Evolutionary conservation across 257 asterid genomes (phyloP).

Genomic region (Eustoma russellianum): DNA sequence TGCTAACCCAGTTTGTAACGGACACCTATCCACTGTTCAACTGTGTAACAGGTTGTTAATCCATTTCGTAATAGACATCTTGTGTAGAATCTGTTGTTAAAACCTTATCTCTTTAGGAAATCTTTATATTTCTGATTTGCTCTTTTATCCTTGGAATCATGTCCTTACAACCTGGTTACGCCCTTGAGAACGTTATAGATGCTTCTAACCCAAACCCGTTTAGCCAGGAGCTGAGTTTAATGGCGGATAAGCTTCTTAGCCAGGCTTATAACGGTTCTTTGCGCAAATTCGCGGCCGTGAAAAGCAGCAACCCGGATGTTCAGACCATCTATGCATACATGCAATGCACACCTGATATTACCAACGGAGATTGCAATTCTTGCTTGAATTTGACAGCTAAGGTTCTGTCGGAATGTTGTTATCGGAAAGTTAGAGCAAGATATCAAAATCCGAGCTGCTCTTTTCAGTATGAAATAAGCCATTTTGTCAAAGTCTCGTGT

Average conservation of each 20-base stretch:
- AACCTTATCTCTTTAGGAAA: no score
- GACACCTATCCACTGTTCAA: no score
- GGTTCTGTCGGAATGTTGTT: not conserved
- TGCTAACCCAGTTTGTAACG: no score
- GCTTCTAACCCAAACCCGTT: not conserved
- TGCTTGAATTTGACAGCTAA: constrained; percentile 10
- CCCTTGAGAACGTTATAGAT: no score
- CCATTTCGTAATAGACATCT: no score
- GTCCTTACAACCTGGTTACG: rapidly evolving
- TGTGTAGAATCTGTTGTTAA: no score
- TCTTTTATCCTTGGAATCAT: no score
- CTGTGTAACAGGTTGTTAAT: no score
- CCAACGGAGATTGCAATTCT: constrained; percentile 2
- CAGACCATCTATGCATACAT: constrained; percentile 5
- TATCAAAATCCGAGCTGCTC: constrained; percentile 6
- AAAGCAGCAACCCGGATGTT: not conserved
- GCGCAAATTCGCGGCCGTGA: constrained; percentile 12
- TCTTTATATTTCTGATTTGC: no score
- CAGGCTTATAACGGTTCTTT: constrained; percentile 6
- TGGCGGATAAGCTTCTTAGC: not conserved
- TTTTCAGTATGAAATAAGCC: constrained; percentile 1
- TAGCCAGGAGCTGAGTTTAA: not conserved
- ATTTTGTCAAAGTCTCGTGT: not conserved
- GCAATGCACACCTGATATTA: constrained; percentile 29
- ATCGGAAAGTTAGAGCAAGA: constrained; percentile 4